A percentile compares a stretch with the other conserved stretches of the same genome.
phyloP scores from a whole-genome alignment of 2,329 filamentous ascomycete genomes.

The Cucurbitaria berberidis region DNA sequence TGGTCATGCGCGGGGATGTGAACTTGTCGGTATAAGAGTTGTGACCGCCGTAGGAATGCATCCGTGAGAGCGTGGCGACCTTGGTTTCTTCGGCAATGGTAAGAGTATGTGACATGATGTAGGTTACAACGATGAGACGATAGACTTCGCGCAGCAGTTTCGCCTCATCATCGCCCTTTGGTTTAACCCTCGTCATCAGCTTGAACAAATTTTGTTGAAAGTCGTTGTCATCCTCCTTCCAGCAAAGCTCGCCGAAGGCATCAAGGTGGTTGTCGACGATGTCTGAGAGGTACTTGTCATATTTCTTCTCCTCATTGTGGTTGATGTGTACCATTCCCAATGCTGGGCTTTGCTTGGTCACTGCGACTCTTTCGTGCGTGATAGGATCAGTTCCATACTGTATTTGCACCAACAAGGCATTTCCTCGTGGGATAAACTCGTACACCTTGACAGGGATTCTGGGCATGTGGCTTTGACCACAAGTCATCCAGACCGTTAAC shows the following conservation, averaged over 20 bases:
- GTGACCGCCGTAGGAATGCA: slow-evolving; percentile 46
- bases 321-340: slow-evolving; percentile 55
- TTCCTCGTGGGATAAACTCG: slow-evolving; percentile 53
- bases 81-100: slow-evolving; percentile 52
- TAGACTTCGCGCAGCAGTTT: slow-evolving; percentile 53
- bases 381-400: slow-evolving; percentile 51
- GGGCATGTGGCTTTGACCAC: slow-evolving; percentile 50
- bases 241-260: slow-evolving; percentile 52
- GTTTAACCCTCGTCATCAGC: slow-evolving; percentile 49
- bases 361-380: slow-evolving; percentile 40
- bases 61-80: slow-evolving; percentile 43
- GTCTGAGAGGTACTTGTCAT: slow-evolving; percentile 54
- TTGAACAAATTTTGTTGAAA: slow-evolving; percentile 53
- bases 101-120: slow-evolving; percentile 57
- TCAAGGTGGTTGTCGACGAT: slow-evolving; percentile 51
- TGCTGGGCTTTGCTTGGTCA: slow-evolving; percentile 52
- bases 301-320: slow-evolving; percentile 51
- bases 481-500: slow-evolving; percentile 52
- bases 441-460: slow-evolving; percentile 54
- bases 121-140: slow-evolving; percentile 55
- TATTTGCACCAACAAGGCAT: slow-evolving; percentile 49
- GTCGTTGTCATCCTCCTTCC: slow-evolving; percentile 54
- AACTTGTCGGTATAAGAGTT: slow-evolving; percentile 37
- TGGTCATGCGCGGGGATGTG: slow-evolving; percentile 55
- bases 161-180: slow-evolving; percentile 50